These are phyloP conservation scores for Pichia sp. DNA, from an alignment of 1,139 yeast species.

Conservation along the genomic window DNA sequence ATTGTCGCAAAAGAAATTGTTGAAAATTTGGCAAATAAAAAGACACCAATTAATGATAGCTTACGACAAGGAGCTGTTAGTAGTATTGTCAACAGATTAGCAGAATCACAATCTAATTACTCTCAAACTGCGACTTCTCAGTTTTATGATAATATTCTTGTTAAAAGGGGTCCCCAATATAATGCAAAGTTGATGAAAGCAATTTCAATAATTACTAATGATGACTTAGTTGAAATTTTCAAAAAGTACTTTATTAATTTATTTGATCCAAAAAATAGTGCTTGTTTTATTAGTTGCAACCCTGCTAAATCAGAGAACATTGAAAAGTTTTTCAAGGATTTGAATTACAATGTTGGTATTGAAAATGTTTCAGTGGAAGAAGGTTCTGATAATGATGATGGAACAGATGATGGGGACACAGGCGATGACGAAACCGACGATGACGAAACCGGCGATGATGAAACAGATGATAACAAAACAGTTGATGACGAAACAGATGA, in stretches of 20 bases:
- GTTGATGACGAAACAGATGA: slow-evolving; percentile 14
- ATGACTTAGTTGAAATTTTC: slow-evolving; percentile 52
- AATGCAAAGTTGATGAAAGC: slow-evolving; percentile 40
- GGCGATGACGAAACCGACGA: slow-evolving; percentile 14
- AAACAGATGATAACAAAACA: slow-evolving; percentile 8
- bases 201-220: slow-evolving; percentile 46
- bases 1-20: slow-evolving; percentile 62
- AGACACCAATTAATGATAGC: slow-evolving; percentile 46
- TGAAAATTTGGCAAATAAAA: slow-evolving; percentile 52
- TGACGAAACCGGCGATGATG: slow-evolving; percentile 6
- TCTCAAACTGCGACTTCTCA: slow-evolving; percentile 61
- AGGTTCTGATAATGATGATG: slow-evolving; percentile 19
- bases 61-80: slow-evolving; percentile 69
- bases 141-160: slow-evolving; percentile 59
- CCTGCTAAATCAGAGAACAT: slow-evolving; percentile 53
- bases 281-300: slow-evolving; percentile 68
- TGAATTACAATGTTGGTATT: slow-evolving; percentile 55
- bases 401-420: slow-evolving; percentile 17
- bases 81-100: slow-evolving; percentile 63
- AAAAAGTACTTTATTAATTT: slow-evolving; percentile 55
- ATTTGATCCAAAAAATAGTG: slow-evolving; percentile 50
- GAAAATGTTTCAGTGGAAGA: slow-evolving; percentile 33
- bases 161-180: slow-evolving; percentile 64
- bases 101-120: slow-evolving; percentile 55
- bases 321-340: slow-evolving; percentile 37